Percentiles rank a stretch among this genome's conserved stretches.
Evolutionary conservation across 1,284 basidiomycete species (phyloP).

Genomic region (Xerocomus minutiporus): DNA sequence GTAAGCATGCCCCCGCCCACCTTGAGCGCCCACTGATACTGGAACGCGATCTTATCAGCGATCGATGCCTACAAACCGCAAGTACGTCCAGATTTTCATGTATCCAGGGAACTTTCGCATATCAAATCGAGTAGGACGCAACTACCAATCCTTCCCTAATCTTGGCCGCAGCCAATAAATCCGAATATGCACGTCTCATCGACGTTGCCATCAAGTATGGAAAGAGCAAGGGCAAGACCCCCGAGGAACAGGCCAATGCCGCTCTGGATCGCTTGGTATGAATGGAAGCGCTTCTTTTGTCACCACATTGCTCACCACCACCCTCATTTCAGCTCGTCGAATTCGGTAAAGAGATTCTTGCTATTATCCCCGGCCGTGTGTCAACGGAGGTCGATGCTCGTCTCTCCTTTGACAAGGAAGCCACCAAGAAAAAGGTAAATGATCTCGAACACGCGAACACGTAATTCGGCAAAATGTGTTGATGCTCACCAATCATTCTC

Average conservation of each 20-base stretch:
- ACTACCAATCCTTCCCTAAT: slow-evolving; percentile 95
- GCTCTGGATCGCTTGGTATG: slow-evolving; percentile 87
- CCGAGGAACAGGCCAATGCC: slow-evolving; percentile 68
- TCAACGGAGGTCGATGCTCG: slow-evolving; percentile 99
- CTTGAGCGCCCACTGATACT: slow-evolving; percentile 7
- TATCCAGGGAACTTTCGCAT: slow-evolving; percentile 1
- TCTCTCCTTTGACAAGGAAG: slow-evolving; percentile 94
- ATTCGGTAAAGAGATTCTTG: slow-evolving; percentile 94
- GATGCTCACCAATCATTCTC: slow-evolving; percentile 8
- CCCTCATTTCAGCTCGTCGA: slow-evolving; percentile 71
- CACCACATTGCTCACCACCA: slow-evolving; percentile 8
- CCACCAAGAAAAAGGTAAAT: slow-evolving; percentile 77
- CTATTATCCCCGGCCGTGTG: slow-evolving; percentile 96
- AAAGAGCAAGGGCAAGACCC: slow-evolving; percentile 74
- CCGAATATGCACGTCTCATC: slow-evolving; percentile 81
- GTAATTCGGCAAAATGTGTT: slow-evolving; percentile 15
- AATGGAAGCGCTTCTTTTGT: slow-evolving; percentile 19
- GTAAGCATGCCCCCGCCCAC: slow-evolving; percentile 41
- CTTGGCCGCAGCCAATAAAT: slow-evolving; percentile 90
- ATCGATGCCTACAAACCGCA: slow-evolving; percentile 93
- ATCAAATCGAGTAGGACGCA: slow-evolving; percentile 56
- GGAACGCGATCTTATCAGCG: slow-evolving; percentile 40
- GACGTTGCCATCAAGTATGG: slow-evolving; percentile 79
- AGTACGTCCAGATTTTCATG: slow-evolving; percentile 36
- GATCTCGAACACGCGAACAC: slow-evolving; percentile 7